These are phyloP conservation scores for Agrostemma githago DNA, from an alignment of 148 eudicot species.

Conservation along the genomic window DNA sequence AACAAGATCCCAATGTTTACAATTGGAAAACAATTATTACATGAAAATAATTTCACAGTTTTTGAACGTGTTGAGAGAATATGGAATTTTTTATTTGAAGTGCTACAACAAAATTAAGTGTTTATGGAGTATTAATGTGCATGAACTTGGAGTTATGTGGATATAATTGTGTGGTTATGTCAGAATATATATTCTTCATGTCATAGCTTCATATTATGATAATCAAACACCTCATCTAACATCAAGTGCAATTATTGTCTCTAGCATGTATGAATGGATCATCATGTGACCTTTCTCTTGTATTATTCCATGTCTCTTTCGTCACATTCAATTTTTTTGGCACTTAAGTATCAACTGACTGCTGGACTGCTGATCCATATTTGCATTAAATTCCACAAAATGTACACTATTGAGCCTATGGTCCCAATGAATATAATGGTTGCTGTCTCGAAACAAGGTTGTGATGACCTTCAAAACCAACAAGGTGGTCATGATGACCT, in stretches of 20 bases:
- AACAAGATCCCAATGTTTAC: no score
- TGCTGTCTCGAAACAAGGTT: not conserved
- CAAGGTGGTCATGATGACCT: not conserved
- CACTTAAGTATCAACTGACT: not conserved
- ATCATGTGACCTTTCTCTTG: slow-evolving; percentile 16
- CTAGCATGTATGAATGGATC: not conserved
- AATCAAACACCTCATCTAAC: slow-evolving; percentile 3
- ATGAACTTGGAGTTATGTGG: slow-evolving; percentile 8
- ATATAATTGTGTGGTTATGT: slow-evolving; percentile 2
- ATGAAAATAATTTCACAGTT: no score
- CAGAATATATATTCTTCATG: slow-evolving; percentile 26
- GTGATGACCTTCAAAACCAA: not conserved
- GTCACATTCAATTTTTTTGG: slow-evolving; percentile 6
- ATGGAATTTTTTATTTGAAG: not conserved
- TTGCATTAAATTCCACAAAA: not conserved
- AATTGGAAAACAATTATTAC: no score
- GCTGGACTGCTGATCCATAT: not conserved
- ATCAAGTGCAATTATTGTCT: not conserved
- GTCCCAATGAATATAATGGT: not conserved
- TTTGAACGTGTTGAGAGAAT: no score
- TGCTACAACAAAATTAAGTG: not conserved
- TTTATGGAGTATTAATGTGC: slow-evolving; percentile 8
- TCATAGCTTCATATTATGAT: slow-evolving; percentile 15
- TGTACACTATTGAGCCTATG: not conserved
- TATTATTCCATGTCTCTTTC: slow-evolving; percentile 15